Evolutionary conservation across 23 red algal species (phyloP).

Genomic region (Gracilaria domingensis): DNA sequence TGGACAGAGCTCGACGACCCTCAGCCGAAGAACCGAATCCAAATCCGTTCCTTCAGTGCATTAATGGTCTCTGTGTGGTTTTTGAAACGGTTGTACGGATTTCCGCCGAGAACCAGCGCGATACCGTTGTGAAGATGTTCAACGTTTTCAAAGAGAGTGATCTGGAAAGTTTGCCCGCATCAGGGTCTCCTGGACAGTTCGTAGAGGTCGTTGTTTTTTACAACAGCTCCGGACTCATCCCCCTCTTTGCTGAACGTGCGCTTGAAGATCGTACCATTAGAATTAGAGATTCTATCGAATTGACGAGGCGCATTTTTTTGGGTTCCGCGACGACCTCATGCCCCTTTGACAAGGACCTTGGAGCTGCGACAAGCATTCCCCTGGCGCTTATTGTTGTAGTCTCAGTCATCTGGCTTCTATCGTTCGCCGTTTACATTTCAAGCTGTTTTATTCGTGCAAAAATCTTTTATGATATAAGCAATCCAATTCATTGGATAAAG

Average conservation of each 20-base stretch:
- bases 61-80: background rate
- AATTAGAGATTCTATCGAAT: background rate
- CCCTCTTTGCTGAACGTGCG: background rate
- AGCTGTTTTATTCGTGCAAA: background rate
- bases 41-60: background rate
- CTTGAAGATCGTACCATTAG: background rate
- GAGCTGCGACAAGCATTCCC: background rate
- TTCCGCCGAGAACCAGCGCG: background rate
- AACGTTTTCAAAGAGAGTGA: background rate
- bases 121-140: background rate
- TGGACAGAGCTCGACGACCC: background rate
- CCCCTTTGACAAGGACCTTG: background rate
- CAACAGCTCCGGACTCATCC: background rate
- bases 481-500: background rate
- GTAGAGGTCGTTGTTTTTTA: background rate
- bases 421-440: background rate
- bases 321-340: background rate
- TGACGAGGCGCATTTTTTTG: background rate
- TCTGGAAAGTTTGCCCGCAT: background rate
- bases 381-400: background rate
- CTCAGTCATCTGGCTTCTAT: background rate
- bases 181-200: background rate
- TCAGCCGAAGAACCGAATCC: background rate
- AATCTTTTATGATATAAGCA: conserved; percentile 7
- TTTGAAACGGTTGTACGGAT: background rate